These are phyloP conservation scores for Cercophora samala DNA, from an alignment of 495 filamentous ascomycete species.

Conservation along the genomic window DNA sequence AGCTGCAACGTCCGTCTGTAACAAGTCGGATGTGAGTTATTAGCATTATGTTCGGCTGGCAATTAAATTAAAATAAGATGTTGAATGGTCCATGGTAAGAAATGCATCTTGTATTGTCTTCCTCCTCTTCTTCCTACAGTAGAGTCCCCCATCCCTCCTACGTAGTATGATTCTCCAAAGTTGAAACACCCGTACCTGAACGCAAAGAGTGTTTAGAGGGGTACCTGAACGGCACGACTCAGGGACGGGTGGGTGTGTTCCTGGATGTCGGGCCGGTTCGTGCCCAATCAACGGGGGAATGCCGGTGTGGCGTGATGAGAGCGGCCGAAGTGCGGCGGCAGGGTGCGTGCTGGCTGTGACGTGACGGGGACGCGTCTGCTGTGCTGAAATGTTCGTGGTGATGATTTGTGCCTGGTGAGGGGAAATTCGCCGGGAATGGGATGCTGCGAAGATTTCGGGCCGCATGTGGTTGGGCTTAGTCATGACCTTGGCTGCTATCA, in stretches of 20 bases:
- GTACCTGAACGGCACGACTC: conserved; percentile 10
- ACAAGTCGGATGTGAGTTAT: neutral
- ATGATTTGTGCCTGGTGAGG: conserved; percentile 31
- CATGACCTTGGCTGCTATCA: too few relatives aligned
- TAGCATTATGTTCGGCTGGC: neutral
- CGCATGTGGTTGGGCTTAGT: neutral
- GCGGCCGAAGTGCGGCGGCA: neutral
- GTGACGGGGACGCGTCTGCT: conserved; percentile 27
- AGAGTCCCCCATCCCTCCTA: neutral
- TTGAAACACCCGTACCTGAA: neutral
- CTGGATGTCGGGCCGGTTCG: conserved; percentile 7
- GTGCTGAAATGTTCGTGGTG: conserved; percentile 46
- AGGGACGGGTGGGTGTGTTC: conserved; percentile 15
- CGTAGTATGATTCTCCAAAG: neutral
- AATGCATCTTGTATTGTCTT: neutral
- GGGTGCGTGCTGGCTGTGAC: conserved; percentile 18
- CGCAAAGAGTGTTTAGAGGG: neutral
- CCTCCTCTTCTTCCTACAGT: neutral
- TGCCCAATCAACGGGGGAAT: conserved; percentile 23
- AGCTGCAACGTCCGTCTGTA: neutral
- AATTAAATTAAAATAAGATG: too few relatives aligned
- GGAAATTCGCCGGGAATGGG: conserved; percentile 23
- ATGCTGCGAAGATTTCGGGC: conserved; percentile 29
- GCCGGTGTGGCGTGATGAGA: conserved; percentile 19
- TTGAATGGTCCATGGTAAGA: too few relatives aligned